Evolutionary conservation across 257 asterid genomes (phyloP), one percentile per base, ranked within the genome.

Genomic region (Fraxinus pennsylvanica): DNA sequence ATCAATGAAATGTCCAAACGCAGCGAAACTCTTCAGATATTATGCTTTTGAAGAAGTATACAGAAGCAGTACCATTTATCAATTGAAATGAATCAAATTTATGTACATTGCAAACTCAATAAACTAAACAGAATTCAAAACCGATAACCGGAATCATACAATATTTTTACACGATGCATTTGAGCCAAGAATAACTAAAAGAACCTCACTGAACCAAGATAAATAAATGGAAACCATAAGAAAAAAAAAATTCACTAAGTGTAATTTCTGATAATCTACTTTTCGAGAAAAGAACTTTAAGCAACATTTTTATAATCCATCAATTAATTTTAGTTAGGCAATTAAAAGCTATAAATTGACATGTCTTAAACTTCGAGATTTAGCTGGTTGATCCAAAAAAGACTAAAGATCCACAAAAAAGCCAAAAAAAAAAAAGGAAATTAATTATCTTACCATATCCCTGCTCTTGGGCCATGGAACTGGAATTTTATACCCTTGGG

Each of bases 401-500:
- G 29, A 9, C 19, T 59, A 41, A 82, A 80, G 45, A 43, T 38
- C 39, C 50, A 21, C 7, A 47, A 22, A 10, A 52, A 57, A 38
- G 61, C 52, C 19, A 76, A 15, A 1, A 38, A 75, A 1, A 61
- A 77, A 78, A 86, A 65, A 75, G 78, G 86, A 84, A 87, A 84
- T 78, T 85, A 86, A 68, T 82, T 87, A 84, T 82, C 98, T 93
- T 96, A 96, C 99, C 99, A 84, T 96, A 77, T 96, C 97, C 92
- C 95, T 87, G 86, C 99, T 93, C 90, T 90, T 90, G 33, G 99
- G 99, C 99, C 98, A 96, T 59, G 91, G 88, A 79, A 96, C 95
- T 15, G 97, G 95, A 76, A 78, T 73, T 81, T 79, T 89, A 81
- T 96, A 96, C 54, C 97, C 96, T 3, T 7, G 41, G 0, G 99